phyloP scores from a whole-genome alignment of 2,329 filamentous ascomycete species.

The Fusarium verrucosum region DNA sequence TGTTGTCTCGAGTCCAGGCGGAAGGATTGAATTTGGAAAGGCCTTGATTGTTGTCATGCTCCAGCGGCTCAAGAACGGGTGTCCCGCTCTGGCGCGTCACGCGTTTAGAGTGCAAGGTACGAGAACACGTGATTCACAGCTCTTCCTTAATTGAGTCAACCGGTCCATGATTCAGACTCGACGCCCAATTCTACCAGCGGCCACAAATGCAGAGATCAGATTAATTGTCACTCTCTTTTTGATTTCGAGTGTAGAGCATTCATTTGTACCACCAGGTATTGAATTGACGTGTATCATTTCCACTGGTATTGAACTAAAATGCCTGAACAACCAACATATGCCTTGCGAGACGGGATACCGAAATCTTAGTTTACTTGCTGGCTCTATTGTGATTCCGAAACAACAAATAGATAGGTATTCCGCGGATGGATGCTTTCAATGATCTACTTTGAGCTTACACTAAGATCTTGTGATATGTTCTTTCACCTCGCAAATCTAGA shows the following conservation, averaged over 20 bases:
- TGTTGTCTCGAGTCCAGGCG: constrained; percentile 13
- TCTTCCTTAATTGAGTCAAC: constrained; percentile 1
- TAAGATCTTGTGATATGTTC: background rate
- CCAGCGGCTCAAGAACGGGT: constrained; percentile 14
- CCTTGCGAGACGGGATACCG: background rate
- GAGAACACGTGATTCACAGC: constrained; percentile 42
- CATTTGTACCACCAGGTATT: too few species aligned
- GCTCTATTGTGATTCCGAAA: background rate
- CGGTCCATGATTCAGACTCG: constrained; percentile 15
- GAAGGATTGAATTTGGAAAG: constrained; percentile 19
- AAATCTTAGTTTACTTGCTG: background rate
- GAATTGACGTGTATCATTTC: background rate
- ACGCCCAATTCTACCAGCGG: background rate
- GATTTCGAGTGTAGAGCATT: background rate
- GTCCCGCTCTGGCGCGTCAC: constrained; percentile 42
- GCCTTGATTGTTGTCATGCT: constrained; percentile 40
- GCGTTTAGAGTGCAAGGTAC: constrained; percentile 46
- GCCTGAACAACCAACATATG: background rate
- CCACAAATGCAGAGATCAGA: background rate
- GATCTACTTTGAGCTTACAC: background rate
- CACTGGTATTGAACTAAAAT: background rate
- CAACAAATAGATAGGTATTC: background rate
- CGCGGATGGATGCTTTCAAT: background rate
- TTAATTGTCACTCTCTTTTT: background rate
- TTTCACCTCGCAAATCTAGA: background rate